Conservation (phyloP, 2,329 filamentous ascomycete genomes). For the Tolypocladium ovalisporum region DNA sequence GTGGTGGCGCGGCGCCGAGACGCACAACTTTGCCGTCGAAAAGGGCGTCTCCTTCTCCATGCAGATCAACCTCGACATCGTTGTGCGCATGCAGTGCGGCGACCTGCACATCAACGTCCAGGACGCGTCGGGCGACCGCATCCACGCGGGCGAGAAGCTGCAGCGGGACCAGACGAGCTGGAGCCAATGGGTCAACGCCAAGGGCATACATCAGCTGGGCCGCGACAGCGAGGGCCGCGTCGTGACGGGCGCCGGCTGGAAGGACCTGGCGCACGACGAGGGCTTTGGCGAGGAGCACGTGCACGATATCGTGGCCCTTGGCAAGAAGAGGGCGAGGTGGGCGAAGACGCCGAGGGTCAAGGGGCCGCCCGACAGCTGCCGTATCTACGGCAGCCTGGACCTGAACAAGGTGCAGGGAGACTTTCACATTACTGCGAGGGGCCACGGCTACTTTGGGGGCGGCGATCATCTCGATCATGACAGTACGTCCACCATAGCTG, state of each 20-base stretch:
- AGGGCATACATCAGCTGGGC: conserved; percentile 52
- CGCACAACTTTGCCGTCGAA: conserved; percentile 87
- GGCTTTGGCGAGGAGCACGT: conserved; percentile 74
- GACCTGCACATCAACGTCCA: conserved; percentile 96
- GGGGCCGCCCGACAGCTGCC: conserved; percentile 59
- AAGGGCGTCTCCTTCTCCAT: conserved; percentile 78
- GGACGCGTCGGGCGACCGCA: conserved; percentile 85
- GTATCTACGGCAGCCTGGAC: conserved; percentile 81
- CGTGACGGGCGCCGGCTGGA: conserved; percentile 47
- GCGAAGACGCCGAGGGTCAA: conserved; percentile 64
- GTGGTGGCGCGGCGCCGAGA: conserved; percentile 78
- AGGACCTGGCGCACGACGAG: conserved; percentile 39
- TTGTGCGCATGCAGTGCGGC: conserved; percentile 76
- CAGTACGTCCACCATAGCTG: conserved; percentile 38
- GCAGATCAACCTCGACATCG: conserved; percentile 93
- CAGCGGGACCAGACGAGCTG: conserved; percentile 70
- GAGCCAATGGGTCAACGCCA: conserved; percentile 66
- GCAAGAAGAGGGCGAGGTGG: conserved; percentile 52
- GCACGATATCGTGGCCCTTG: conserved; percentile 75
- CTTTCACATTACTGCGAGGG: conserved; percentile 92
- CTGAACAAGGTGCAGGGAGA: conserved; percentile 97
- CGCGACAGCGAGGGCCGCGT: conserved; percentile 42
- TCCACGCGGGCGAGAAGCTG: conserved; percentile 68
- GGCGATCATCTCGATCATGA: conserved; percentile 71
- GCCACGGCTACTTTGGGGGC: conserved; percentile 84